phyloP scores from a whole-genome alignment of 179 eudicot species.

The Carnegiea gigantea region DNA sequence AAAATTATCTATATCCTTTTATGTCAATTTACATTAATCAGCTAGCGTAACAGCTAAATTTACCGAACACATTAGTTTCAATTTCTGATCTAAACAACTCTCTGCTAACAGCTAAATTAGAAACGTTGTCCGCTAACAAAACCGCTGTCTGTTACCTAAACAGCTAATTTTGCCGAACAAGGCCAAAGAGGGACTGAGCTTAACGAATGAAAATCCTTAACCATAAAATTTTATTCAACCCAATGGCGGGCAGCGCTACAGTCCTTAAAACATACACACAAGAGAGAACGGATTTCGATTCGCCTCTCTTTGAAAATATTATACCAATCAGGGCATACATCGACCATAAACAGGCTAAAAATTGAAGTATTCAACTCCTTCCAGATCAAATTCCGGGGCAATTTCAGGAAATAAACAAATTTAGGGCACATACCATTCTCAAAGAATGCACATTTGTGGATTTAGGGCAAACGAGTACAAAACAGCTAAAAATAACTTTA shows the following conservation, averaged over 20 bases:
- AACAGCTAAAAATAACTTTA: background rate
- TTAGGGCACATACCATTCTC: background rate
- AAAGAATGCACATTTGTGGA: background rate
- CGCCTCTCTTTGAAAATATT: background rate
- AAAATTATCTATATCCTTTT: too few relatives aligned
- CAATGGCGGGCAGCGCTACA: too few relatives aligned
- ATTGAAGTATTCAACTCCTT: background rate
- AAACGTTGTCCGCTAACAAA: too few relatives aligned
- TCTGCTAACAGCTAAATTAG: too few relatives aligned
- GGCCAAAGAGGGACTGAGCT: background rate
- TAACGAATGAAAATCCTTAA: background rate
- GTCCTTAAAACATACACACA: too few relatives aligned
- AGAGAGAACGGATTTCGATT: background rate
- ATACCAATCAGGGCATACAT: background rate
- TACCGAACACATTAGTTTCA: too few relatives aligned
- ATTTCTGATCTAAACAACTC: too few relatives aligned
- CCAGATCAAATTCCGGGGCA: background rate
- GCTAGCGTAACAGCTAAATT: too few relatives aligned
- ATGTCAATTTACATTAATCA: too few relatives aligned
- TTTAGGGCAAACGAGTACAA: background rate
- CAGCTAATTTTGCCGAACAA: too few relatives aligned
- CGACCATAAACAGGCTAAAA: background rate
- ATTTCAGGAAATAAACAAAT: background rate
- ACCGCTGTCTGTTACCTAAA: too few relatives aligned
- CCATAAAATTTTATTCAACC: too few relatives aligned